These are phyloP conservation scores for Saccharomyces pastorianus DNA, from an alignment of 1,139 yeast genomes.

Conservation along the genomic window DNA sequence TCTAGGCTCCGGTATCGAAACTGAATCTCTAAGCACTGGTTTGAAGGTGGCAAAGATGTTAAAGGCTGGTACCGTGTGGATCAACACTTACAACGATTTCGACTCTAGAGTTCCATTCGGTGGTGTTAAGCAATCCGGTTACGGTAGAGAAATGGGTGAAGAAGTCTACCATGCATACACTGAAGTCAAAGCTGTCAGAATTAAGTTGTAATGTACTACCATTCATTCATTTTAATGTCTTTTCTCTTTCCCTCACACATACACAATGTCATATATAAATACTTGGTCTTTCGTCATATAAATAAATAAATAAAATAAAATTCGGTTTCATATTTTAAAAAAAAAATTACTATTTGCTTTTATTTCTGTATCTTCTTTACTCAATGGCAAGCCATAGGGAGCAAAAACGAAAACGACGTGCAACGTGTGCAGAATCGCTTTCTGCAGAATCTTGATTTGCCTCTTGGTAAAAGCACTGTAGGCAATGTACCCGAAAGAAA, in stretches of 20 bases:
- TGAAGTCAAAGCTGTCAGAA: conserved; percentile 65
- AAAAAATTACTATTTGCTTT: not conserved
- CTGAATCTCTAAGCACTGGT: conserved; percentile 46
- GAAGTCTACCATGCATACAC: conserved; percentile 67
- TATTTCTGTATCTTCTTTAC: not conserved
- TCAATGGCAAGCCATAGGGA: not conserved
- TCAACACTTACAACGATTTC: conserved; percentile 69
- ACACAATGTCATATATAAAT: not conserved
- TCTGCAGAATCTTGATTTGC: not conserved
- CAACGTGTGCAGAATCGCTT: not conserved
- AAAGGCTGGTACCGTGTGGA: conserved; percentile 69
- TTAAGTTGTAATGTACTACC: conserved; percentile 26
- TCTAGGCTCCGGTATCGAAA: conserved; percentile 74
- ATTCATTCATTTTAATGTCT: not conserved
- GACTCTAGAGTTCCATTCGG: conserved; percentile 69
- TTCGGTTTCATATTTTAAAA: not conserved
- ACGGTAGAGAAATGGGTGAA: conserved; percentile 75
- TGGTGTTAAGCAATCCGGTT: conserved; percentile 69
- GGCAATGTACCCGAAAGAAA: not conserved
- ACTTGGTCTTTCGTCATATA: not conserved
- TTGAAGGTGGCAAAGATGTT: conserved; percentile 51
- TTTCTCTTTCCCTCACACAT: not conserved
- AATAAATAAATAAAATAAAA: not conserved
- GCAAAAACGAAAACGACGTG: not conserved
- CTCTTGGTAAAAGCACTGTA: not conserved